These are phyloP conservation scores for Bonnemaisonia californica DNA, from an alignment of 31 red algal species.

Conservation along the genomic window DNA sequence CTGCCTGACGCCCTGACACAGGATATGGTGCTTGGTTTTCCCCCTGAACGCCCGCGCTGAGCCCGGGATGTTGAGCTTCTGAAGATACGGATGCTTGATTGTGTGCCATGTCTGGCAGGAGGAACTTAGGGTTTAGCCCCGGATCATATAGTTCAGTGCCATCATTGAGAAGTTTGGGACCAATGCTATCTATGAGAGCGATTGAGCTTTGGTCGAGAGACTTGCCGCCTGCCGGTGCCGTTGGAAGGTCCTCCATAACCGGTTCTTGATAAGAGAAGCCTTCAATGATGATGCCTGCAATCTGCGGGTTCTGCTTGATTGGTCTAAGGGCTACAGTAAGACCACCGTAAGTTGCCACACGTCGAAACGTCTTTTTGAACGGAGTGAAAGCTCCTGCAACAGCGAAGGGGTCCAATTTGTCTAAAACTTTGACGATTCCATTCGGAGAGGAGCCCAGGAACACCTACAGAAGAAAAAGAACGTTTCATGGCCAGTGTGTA, in stretches of 20 bases:
- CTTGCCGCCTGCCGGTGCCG: slow-evolving; percentile 19
- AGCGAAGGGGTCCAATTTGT: slow-evolving; percentile 63
- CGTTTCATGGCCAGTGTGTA: background rate
- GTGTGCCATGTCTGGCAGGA: too few relatives aligned
- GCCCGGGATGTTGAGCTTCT: background rate
- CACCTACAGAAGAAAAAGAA: slow-evolving; percentile 42
- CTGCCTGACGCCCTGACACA: too few relatives aligned
- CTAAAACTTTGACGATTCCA: slow-evolving; percentile 61
- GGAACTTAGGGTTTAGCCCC: slow-evolving; percentile 68
- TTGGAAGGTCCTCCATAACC: slow-evolving; percentile 61
- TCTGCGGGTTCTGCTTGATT: slow-evolving; percentile 84
- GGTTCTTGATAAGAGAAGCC: slow-evolving; percentile 56
- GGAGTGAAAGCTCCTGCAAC: slow-evolving; percentile 47
- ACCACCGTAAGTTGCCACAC: slow-evolving; percentile 57
- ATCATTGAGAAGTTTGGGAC: slow-evolving; percentile 37
- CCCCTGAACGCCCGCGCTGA: too few relatives aligned
- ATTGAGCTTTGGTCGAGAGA: slow-evolving; percentile 34
- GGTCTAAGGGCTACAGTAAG: slow-evolving; percentile 71
- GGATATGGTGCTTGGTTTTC: too few relatives aligned
- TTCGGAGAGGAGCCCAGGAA: slow-evolving; percentile 73
- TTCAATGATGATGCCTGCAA: slow-evolving; percentile 73
- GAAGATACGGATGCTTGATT: too few relatives aligned
- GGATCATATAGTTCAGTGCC: slow-evolving; percentile 63
- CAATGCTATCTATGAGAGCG: slow-evolving; percentile 42
- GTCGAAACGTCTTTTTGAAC: slow-evolving; percentile 51